These are phyloP conservation scores for Chiua virens DNA, from an alignment of 768 basidiomycete genomes.

Conservation along the genomic window DNA sequence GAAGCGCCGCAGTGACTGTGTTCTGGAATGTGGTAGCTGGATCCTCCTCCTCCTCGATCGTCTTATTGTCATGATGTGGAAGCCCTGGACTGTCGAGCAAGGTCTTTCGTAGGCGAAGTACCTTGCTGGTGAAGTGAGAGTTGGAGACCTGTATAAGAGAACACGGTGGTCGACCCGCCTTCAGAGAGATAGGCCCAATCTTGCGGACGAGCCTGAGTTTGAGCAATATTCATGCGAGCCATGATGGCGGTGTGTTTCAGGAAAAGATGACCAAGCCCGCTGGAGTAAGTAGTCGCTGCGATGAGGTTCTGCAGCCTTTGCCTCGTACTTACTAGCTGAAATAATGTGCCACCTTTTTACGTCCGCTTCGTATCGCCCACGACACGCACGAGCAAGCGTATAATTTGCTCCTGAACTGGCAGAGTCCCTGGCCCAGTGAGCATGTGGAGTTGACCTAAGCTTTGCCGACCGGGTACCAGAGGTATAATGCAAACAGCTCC, in stretches of 20 bases:
- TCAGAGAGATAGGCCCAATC: conserved; percentile 89
- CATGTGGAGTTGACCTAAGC: too few relatives aligned
- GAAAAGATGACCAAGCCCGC: too few relatives aligned
- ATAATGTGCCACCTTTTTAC: too few relatives aligned
- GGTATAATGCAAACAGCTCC: too few relatives aligned
- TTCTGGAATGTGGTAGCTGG: conserved; percentile 56
- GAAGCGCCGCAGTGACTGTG: conserved; percentile 60
- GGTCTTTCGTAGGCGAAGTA: conserved; percentile 76
- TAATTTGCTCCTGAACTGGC: too few relatives aligned
- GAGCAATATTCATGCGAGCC: conserved; percentile 15
- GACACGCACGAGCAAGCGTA: too few relatives aligned
- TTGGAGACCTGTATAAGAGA: conserved; percentile 69
- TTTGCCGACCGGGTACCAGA: too few relatives aligned
- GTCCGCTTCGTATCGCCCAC: too few relatives aligned
- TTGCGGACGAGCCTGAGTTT: conserved; percentile 33
- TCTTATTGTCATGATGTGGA: conserved; percentile 12
- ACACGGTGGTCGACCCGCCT: conserved; percentile 90
- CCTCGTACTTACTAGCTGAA: too few relatives aligned
- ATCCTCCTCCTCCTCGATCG: conserved; percentile 40
- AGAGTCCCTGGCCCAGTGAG: too few relatives aligned
- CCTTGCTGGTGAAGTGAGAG: conserved; percentile 56
- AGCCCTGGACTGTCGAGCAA: conserved; percentile 7
- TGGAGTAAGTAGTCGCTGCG: too few relatives aligned
- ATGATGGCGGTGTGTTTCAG: conserved; percentile 7
- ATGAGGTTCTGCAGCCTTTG: too few relatives aligned